phyloP scores from a whole-genome alignment of 805 yeast genomes.

The Kluyveromyces dobzhanskii region DNA sequence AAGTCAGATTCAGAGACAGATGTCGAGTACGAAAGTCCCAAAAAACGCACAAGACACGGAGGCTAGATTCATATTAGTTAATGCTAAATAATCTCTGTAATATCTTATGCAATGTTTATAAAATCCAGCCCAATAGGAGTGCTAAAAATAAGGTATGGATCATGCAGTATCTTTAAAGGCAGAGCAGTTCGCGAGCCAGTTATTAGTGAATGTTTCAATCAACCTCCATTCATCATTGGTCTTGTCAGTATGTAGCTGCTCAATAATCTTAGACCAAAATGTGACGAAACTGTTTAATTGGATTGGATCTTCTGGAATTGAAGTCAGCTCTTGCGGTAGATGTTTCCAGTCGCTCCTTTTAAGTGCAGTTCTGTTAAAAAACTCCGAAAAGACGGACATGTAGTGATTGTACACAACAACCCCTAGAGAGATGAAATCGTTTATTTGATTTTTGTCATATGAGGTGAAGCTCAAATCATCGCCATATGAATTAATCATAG shows the following conservation, averaged over 20 bases:
- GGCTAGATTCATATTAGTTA: too few species aligned
- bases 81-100: too few species aligned
- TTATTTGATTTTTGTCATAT: slow-evolving; percentile 33
- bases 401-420: slow-evolving; percentile 38
- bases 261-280: slow-evolving; percentile 45
- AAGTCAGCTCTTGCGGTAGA: slow-evolving; percentile 15
- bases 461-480: slow-evolving; percentile 44
- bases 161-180: neutral
- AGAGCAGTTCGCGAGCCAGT: slow-evolving; percentile 28
- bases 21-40: slow-evolving; percentile 2
- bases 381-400: slow-evolving; percentile 50
- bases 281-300: slow-evolving; percentile 34
- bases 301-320: slow-evolving; percentile 23
- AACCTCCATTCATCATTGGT: slow-evolving; percentile 25
- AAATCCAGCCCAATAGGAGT: neutral
- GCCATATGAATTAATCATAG: slow-evolving; percentile 48
- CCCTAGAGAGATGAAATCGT: slow-evolving; percentile 36
- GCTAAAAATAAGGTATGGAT: too few species aligned
- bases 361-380: slow-evolving; percentile 29
- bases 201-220: slow-evolving; percentile 23
- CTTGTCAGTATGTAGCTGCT: slow-evolving; percentile 35
- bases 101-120: too few species aligned
- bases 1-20: slow-evolving; percentile 1
- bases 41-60: neutral
- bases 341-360: slow-evolving; percentile 20